Percentiles rank a stretch among this genome's conserved stretches.
phyloP scores from a whole-genome alignment of 73 alveolate genomes.

The Symbiodinium pilosum region DNA sequence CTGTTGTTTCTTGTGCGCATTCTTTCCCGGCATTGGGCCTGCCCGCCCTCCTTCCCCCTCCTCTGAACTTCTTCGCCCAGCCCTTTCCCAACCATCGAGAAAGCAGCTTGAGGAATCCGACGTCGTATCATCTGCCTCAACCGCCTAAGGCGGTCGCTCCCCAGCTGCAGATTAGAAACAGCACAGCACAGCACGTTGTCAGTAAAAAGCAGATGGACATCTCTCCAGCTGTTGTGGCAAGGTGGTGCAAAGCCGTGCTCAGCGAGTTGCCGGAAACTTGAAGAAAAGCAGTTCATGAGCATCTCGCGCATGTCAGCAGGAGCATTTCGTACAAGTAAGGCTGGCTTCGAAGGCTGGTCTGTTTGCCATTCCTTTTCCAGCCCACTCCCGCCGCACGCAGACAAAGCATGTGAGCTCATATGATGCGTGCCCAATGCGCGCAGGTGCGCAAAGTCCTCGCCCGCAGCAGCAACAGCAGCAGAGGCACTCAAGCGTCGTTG shows the following conservation, averaged over 20 bases:
- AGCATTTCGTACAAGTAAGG: not conserved
- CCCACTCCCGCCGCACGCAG: too few relatives aligned
- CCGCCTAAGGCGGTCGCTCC: not conserved
- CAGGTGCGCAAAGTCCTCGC: not conserved
- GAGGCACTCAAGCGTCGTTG: not conserved
- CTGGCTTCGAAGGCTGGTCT: not conserved
- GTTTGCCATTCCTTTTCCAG: too few relatives aligned
- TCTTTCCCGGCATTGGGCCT: not conserved
- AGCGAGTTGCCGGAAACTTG: not conserved
- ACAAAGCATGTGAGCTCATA: too few relatives aligned
- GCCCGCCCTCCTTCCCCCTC: not conserved
- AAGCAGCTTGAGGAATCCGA: not conserved
- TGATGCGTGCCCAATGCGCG: not conserved
- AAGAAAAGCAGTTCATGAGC: not conserved
- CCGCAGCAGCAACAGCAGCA: conserved; percentile 3
- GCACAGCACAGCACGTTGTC: not conserved
- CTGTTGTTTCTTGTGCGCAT: too few relatives aligned
- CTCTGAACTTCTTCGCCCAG: too few relatives aligned
- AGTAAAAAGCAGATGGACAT: not conserved
- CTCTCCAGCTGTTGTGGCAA: not conserved
- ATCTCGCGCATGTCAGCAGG: not conserved
- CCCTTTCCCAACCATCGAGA: too few relatives aligned
- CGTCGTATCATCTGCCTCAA: not conserved
- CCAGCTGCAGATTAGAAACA: not conserved
- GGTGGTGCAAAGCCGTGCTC: not conserved